Evolutionary conservation across 2,329 filamentous ascomycete species (phyloP).

Genomic region (Bipolaris sorokiniana): DNA sequence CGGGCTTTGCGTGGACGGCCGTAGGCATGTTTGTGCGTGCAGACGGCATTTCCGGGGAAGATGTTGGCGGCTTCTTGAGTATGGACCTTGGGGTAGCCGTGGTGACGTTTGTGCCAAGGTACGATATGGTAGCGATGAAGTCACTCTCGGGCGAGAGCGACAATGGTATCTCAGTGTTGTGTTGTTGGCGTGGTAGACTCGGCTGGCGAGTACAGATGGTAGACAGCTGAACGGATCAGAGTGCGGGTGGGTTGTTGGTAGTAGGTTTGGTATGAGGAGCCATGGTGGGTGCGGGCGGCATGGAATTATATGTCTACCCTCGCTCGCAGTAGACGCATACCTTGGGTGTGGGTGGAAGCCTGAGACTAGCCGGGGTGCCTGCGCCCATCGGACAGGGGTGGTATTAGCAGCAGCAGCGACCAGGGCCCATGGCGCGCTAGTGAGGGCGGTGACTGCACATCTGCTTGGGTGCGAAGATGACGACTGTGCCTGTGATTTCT

Average conservation of each 20-base stretch:
- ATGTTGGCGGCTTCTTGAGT: conserved; percentile 36
- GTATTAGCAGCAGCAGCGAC: conserved; percentile 8
- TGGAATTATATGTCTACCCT: conserved; percentile 45
- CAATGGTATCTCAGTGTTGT: conserved; percentile 20
- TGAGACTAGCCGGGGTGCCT: conserved; percentile 28
- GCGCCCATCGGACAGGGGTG: conserved; percentile 26
- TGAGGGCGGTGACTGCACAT: conserved; percentile 40
- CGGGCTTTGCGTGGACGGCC: conserved; percentile 38
- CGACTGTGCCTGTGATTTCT: conserved; percentile 29
- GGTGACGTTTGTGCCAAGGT: conserved; percentile 35
- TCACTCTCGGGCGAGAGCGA: conserved; percentile 34
- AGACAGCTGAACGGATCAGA: conserved; percentile 1
- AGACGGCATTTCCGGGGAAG: conserved; percentile 42
- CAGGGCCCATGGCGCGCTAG: conserved; percentile 21
- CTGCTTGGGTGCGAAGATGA: conserved; percentile 31
- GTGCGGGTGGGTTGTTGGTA: conserved; percentile 14
- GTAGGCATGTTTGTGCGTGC: conserved; percentile 44
- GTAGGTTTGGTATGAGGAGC: conserved; percentile 19
- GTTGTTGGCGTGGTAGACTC: conserved; percentile 21
- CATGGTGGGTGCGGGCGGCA: conserved; percentile 33
- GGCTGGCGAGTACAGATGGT: conserved; percentile 5
- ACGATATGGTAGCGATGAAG: conserved; percentile 35
- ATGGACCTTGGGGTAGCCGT: conserved; percentile 43
- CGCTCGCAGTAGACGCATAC: conserved; percentile 27
- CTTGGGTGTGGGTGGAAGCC: conserved; percentile 33